Evolutionary conservation across 176 grass and related monocot genomes (phyloP), one percentile per base, ranked within the genome.

Genomic region (Oryza longistaminata): DNA sequence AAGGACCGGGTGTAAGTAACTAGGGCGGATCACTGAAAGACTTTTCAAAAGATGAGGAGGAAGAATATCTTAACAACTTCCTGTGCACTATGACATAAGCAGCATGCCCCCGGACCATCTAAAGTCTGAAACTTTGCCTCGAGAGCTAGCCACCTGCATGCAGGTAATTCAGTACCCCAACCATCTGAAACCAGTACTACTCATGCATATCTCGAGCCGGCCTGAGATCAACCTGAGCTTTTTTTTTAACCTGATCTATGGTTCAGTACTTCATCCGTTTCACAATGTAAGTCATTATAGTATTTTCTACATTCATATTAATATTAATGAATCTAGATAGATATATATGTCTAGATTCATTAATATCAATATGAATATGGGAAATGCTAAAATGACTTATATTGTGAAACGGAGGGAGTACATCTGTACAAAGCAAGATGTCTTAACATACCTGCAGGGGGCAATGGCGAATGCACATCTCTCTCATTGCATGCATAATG

Each of bases 51-150:
- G 76, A 15, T 52, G 3, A 52, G 3, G 14, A 39, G 21, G 0
- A 52, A 21, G 24, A 40, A 49, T 34, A 42, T 40, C 81, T 3
- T 39, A 84, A 88, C 81, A 68, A 78, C 55, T 24, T 84, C 2
- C 12, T 60, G 25, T 67, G 81, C 60, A 19, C 26, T 5, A 46
- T 16, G 75, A 70, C 76, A 69, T 37, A 39, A 10, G 53, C 53
- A 58, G 53, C 53, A 52, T 17, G 14, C 49, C 49, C 17, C 17
- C 53, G 53, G 15, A 58, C 62, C 60, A 25, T 50, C 64, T 68
- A 37, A 52, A 68, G 64, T 19, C 48, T 69, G 64, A 70, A 68
- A 5, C 31, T 19, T 42, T 45, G 31, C 70, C 81, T 83, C 4
- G 58, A 60, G 79, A 50, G 48, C 48, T 45, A 11, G 43, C 40